Base-by-base conservation (phyloP, 2,329 filamentous ascomycete genomes). In the Zarea fungicola region DNA sequence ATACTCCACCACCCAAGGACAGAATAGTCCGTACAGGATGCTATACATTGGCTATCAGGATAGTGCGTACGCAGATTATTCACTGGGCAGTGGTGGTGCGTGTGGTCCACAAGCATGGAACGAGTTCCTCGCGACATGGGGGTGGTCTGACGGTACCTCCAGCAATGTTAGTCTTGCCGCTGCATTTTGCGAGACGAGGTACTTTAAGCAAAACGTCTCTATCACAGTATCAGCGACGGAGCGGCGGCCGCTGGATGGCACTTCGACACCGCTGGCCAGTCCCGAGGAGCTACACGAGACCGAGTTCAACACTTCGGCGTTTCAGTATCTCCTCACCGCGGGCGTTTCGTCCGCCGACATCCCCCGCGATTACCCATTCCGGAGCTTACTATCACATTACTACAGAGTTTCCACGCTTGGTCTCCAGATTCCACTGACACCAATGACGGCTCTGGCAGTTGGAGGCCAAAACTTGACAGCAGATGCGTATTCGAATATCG, bases 11-110 rank as follows among this genome's bases (percentile, higher is more conserved):
- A 19, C 11, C 34, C 34, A n/a, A 6, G 6, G 29, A 10, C 29
- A n/a, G 34, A 5, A n/a, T 8, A 19, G n/a, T 6, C 31, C 31
- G 6, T 34, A n/a, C 21, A 55, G 55, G 0, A 63, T 69, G 34
- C 54, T 63, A 1, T 78, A 76, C 42, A 61, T 74, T 2, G 74
- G 74, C 0, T 78, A 72, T 22, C 62, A 62, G 11, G 56, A 65
- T 1, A 60, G 63, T 3, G 50, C 67, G 0, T 62, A 60, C 1
- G 56, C 60, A 0, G 67, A 66, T 51, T 55, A 55, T 56, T 52
- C 63, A 28, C 45, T 78, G 13, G n/a, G n/a, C 34, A 50, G 56
- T 51, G 60, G 55, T 14, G 50, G 0, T n/a, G 26, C 51, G 0
- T 77, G 74, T 22, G 60, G 64, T 0, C 5, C 28, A 0, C 57